Evolutionary conservation across 2,329 filamentous ascomycete genomes (phyloP).

Genomic region (Juglanconis sp.): DNA sequence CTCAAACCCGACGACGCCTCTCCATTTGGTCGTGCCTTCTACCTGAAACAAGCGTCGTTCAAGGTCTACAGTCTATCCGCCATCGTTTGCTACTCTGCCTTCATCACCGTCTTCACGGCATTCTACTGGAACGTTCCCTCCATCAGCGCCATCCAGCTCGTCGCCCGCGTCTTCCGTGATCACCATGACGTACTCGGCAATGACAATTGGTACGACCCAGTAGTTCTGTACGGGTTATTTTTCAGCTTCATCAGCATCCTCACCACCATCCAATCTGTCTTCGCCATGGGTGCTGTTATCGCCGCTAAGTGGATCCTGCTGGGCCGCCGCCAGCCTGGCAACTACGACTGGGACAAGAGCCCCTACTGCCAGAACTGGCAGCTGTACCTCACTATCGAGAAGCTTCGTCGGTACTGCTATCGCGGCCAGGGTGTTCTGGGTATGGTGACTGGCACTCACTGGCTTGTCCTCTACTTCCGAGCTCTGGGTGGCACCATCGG

Average conservation of each 20-base stretch:
- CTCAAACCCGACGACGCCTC: conserved; percentile 25
- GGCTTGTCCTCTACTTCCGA: conserved; percentile 51
- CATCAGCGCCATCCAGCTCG: conserved; percentile 45
- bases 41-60: conserved; percentile 48
- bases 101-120: conserved; percentile 42
- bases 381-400: conserved; percentile 49
- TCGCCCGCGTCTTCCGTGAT: conserved; percentile 29
- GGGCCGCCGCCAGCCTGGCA: conserved; percentile 47
- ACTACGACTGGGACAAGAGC: conserved; percentile 56
- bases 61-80: conserved; percentile 43
- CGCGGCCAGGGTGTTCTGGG: conserved; percentile 48
- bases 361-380: conserved; percentile 59
- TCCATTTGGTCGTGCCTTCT: conserved; percentile 56
- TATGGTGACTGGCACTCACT: conserved; percentile 52
- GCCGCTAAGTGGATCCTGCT: conserved; percentile 50
- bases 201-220: conserved; percentile 29
- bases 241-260: conserved; percentile 38
- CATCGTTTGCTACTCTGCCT: conserved; percentile 49
- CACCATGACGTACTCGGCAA: conserved; percentile 23
- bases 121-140: conserved; percentile 51
- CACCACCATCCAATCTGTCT: conserved; percentile 38
- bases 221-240: conserved; percentile 39
- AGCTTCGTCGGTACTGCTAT: conserved; percentile 47
- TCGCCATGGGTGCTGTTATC: conserved; percentile 43
- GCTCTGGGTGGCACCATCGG: conserved; percentile 52